Percentiles rank a stretch among this genome's conserved stretches.
phyloP scores from a whole-genome alignment of 768 basidiomycete genomes.

The Pilatotrama ljubarskyi region DNA sequence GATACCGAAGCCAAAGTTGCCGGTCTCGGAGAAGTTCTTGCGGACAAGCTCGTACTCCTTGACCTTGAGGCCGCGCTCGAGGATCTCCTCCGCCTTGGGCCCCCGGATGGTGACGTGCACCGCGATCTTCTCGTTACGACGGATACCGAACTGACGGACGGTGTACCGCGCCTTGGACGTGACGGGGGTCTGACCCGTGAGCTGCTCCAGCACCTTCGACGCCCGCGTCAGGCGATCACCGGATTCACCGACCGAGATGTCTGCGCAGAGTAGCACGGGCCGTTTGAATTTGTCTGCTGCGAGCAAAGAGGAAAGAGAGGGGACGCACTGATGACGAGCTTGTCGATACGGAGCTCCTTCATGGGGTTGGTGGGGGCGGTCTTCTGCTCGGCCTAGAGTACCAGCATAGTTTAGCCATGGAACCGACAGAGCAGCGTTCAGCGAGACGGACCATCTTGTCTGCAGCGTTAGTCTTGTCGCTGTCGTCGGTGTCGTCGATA shows the following conservation, averaged over 20 bases:
- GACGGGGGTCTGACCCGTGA: conserved; percentile 98
- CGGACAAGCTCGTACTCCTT: conserved; percentile 99
- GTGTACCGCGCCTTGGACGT: conserved; percentile 99
- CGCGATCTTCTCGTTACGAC: conserved; percentile 99
- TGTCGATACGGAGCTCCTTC: conserved; percentile 96
- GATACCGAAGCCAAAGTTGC: conserved; percentile 99
- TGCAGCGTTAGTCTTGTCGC: conserved; percentile 24
- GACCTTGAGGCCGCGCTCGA: conserved; percentile 98
- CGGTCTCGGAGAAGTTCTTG: conserved; percentile 97
- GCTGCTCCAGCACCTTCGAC: conserved; percentile 98
- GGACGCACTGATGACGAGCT: conserved; percentile 97
- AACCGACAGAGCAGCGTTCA: background rate
- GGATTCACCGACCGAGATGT: conserved; percentile 99
- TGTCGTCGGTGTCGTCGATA: conserved; percentile 19
- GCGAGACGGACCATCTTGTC: conserved; percentile 21
- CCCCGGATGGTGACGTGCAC: conserved; percentile 98
- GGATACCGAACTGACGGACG: conserved; percentile 97
- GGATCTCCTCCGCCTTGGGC: conserved; percentile 98
- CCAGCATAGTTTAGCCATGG: conserved; percentile 13
- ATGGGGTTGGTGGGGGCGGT: conserved; percentile 88
- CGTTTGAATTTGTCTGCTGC: conserved; percentile 9
- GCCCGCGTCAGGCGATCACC: conserved; percentile 99
- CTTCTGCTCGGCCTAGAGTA: conserved; percentile 78
- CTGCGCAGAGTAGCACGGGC: conserved; percentile 40
- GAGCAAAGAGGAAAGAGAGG: background rate